Conservation (phyloP, 768 basidiomycete genomes). For the Russula abietina region DNA sequence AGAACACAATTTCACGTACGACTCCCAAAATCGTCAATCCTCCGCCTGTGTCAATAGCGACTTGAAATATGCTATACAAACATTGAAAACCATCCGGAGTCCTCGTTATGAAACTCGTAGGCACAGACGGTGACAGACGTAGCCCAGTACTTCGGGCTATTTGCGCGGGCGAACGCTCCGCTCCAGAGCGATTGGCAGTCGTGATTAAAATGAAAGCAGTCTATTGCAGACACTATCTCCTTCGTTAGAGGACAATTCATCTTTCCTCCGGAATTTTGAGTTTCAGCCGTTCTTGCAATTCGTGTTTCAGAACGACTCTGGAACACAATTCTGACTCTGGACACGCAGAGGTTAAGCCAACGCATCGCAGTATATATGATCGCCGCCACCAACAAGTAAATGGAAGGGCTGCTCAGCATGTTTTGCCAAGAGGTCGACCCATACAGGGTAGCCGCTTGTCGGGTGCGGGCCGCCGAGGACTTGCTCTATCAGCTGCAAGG, state of each 20-base stretch:
- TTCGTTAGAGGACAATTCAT: conserved; percentile 53
- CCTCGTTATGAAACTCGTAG: neutral
- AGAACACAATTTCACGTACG: conserved; percentile 44
- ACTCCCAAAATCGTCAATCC: conserved; percentile 82
- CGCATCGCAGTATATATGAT: conserved; percentile 87
- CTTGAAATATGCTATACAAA: too few species aligned
- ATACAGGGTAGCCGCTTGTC: conserved; percentile 90
- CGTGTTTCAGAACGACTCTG: conserved; percentile 86
- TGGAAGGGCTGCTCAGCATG: conserved; percentile 83
- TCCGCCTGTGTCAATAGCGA: neutral
- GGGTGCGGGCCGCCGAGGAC: too few species aligned
- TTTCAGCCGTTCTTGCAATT: conserved; percentile 80
- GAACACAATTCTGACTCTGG: neutral
- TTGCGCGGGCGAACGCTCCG: conserved; percentile 87
- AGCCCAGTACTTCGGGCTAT: conserved; percentile 90
- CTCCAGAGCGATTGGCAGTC: conserved; percentile 83
- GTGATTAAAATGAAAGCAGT: conserved; percentile 86
- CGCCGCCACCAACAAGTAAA: conserved; percentile 87
- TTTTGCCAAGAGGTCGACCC: conserved; percentile 84
- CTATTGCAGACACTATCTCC: conserved; percentile 70
- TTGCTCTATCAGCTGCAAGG: too few species aligned
- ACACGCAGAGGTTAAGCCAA: conserved; percentile 25
- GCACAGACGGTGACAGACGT: conserved; percentile 31
- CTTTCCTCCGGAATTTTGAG: conserved; percentile 55
- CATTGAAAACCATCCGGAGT: too few species aligned